These are phyloP conservation scores for Ceratobasidium sp. DNA, from an alignment of 1,284 basidiomycete species.

Conservation along the genomic window DNA sequence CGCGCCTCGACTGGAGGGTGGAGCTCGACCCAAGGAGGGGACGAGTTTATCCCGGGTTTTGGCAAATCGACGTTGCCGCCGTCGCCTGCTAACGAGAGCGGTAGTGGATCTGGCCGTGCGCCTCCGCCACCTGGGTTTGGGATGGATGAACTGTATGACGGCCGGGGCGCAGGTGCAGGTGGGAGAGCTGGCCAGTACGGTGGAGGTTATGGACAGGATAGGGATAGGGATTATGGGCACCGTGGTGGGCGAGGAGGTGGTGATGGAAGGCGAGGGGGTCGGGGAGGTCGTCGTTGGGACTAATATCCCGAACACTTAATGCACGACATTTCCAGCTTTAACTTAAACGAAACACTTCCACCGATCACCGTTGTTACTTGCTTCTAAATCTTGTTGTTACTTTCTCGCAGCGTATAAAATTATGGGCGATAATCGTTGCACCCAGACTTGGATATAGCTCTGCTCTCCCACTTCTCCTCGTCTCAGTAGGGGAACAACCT, in stretches of 20 bases:
- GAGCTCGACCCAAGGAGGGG: conserved; percentile 51
- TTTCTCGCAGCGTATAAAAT: too few species aligned
- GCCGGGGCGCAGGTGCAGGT: conserved; percentile 24
- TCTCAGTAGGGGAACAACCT: too few species aligned
- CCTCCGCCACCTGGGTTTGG: conserved; percentile 48
- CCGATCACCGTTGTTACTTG: neutral
- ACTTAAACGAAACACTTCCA: neutral
- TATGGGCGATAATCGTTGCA: too few species aligned
- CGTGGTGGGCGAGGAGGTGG: conserved; percentile 46
- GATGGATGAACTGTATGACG: conserved; percentile 50
- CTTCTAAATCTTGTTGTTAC: too few species aligned
- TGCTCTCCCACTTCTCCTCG: too few species aligned
- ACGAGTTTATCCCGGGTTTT: conserved; percentile 65
- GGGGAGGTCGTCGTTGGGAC: conserved; percentile 47
- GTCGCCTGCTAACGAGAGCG: conserved; percentile 44
- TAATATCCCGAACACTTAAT: neutral
- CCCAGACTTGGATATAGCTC: too few species aligned
- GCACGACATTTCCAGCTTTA: neutral
- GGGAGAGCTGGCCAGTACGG: conserved; percentile 43
- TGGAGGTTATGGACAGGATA: conserved; percentile 48
- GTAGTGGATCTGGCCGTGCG: conserved; percentile 50
- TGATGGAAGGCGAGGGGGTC: conserved; percentile 44
- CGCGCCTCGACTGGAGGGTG: conserved; percentile 46
- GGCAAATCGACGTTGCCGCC: conserved; percentile 46
- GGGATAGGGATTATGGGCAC: conserved; percentile 24